Base-by-base conservation (phyloP, 2,329 filamentous ascomycete genomes). In the Colletotrichum filicis region DNA sequence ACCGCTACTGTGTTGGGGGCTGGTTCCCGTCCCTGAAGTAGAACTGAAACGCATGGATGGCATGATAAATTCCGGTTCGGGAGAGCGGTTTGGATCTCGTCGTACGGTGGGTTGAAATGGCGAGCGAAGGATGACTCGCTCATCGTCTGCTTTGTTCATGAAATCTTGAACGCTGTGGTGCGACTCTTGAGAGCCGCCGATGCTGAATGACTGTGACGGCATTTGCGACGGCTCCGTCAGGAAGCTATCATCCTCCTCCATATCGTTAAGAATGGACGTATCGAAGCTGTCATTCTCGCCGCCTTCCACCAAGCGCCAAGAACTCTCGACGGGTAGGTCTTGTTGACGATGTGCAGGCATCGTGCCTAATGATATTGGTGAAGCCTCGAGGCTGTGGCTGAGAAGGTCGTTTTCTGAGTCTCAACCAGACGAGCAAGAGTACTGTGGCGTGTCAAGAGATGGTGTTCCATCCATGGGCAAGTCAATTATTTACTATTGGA, bases 271-370 rank as follows among this genome's bases (percentile, higher is more conserved):
- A 66, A 90, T 83, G 11, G 86, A 86, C 6, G 88, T 89, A 76
- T 90, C 89, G 78, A 91, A 91, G 77, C 88, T 90, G 77, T 91
- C 89, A 78, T 90, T 86, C 68, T 90, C 89, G 77, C 85, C 82
- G 67, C 87, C 88, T 71, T 91, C 89, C 14, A 91, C 88, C 81
- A 91, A 85, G 76, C 89, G 89, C 89, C 89, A 91, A 24, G 89
- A 91, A 75, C 86, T 85, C 74, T 89, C 87, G 55, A 89, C 83
- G 46, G 85, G 84, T 19, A 85, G 77, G 26, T 78, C 76, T 65
- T 78, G 79, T 69, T 75, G 68, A 26, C 74, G 66, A 35, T 68
- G 64, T 42, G 64, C 57, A 53, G 72, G 72, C 74, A 75, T 75
- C 59, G 49, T 69, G 52, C 7, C 46, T 26, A 7, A n/a, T 19